Base-by-base conservation (phyloP, 495 filamentous ascomycete species). In the Rhizodiscina lignyota region DNA sequence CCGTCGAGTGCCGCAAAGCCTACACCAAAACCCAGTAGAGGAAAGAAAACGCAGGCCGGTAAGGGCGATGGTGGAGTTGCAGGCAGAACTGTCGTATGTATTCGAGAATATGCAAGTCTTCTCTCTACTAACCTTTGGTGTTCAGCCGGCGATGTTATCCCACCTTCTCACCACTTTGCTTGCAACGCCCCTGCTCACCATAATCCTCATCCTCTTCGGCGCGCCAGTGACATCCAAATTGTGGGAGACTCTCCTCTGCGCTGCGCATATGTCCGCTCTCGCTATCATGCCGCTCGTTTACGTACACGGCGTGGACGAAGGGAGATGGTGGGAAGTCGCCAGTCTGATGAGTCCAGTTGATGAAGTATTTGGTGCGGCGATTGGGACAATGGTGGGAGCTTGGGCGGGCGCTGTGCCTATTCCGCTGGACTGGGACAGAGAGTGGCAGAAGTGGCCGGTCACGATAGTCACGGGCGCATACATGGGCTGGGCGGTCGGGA, bases 361-460 rank as follows among this genome's bases (percentile, higher is more conserved):
- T 42, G 77, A 79, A 55, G 61, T 66, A 0, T 71, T 64, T 62
- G 83, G 81, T 43, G 85, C 62, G 39, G 65, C 62, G 44, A 53
- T 69, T 6, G 79, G 79, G 12, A 64, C 61, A 8, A 47, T 74
- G n/a, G 34, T 73, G 2, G 79, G 79, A 4, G 72, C 68, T 26
- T 84, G 79, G 79, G 41, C 79, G n/a, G 79, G 79, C 3, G 79
- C 79, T 8, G 74, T 94, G 22, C 91, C 91, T 1, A 96, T 97
- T 51, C 91, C 89, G 15, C 60, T 97, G 42, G 20, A 34, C 45
- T 74, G 72, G 74, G 77, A 83, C 50, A 74, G 89, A 16, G 85
- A 92, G 43, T 97, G 89, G 89, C 89, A 97, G 67, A 82, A 79
- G 52, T 97, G 84, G 76, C 89, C 89, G 2, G 79, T 96, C 21